Conservation (phyloP, 176 grass and related monocot species). For the Puccinellia tenuiflora region DNA sequence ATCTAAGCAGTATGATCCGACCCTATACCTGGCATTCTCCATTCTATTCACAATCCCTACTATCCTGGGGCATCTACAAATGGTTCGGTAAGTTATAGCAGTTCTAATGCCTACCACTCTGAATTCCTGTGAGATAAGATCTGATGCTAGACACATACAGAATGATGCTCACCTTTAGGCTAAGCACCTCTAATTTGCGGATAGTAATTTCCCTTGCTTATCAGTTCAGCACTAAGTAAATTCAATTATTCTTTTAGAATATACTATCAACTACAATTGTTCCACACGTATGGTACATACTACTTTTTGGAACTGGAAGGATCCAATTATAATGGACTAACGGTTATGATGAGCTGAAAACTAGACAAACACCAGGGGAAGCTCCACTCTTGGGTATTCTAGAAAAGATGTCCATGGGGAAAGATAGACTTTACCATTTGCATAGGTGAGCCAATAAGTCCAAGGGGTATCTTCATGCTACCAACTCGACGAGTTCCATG, state of each 20-base stretch:
- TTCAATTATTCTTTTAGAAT: not conserved
- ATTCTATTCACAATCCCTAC: not conserved
- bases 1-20: not conserved
- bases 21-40: not conserved
- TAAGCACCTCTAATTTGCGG: not conserved
- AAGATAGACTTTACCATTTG: slow-evolving; percentile 58
- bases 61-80: not conserved
- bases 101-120: not conserved
- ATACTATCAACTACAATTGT: not conserved
- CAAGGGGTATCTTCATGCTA: slow-evolving; percentile 76
- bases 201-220: not conserved
- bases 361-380: not conserved
- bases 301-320: not conserved
- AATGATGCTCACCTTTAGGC: not conserved
- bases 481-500: slow-evolving; percentile 88
- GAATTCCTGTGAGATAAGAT: not conserved
- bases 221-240: not conserved
- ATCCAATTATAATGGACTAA: not conserved
- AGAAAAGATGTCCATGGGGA: not conserved
- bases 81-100: not conserved
- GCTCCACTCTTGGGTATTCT: not conserved
- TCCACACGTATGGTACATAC: not conserved
- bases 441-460: slow-evolving; percentile 73
- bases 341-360: not conserved
- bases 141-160: not conserved